phyloP scores from a whole-genome alignment of 1,139 yeast genomes.

The Starmera stellimalicola region DNA sequence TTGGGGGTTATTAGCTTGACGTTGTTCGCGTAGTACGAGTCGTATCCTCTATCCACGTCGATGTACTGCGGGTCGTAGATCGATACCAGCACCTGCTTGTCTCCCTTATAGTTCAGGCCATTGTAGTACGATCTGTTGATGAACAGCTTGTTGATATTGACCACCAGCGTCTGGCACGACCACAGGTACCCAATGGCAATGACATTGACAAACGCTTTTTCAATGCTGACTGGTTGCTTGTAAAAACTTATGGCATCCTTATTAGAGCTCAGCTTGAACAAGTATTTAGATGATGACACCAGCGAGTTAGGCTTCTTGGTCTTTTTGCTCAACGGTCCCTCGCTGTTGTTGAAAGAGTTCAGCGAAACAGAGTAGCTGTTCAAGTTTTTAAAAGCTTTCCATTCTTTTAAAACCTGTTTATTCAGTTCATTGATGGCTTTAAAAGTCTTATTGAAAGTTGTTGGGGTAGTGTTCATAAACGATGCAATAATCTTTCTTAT shows the following conservation, averaged over 20 bases:
- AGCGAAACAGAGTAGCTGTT: not conserved
- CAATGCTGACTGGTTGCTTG: constrained; percentile 13
- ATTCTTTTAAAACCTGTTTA: constrained; percentile 13
- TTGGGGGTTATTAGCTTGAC: not conserved
- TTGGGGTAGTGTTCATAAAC: constrained; percentile 11
- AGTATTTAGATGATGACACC: constrained; percentile 7
- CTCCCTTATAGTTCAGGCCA: constrained; percentile 1
- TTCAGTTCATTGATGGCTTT: constrained; percentile 8
- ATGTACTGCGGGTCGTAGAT: constrained; percentile 19
- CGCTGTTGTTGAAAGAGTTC: not conserved
- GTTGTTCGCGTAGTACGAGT: not conserved
- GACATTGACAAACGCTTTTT: constrained; percentile 7
- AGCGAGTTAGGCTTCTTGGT: constrained; percentile 9
- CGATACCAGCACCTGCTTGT: constrained; percentile 10
- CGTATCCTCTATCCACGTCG: constrained; percentile 2
- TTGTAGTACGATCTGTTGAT: constrained; percentile 6
- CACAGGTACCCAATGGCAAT: constrained; percentile 16
- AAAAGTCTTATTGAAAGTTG: constrained; percentile 1
- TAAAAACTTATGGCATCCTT: constrained; percentile 11
- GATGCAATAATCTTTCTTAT: constrained; percentile 16
- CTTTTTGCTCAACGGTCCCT: constrained; percentile 6
- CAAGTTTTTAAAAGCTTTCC: constrained; percentile 11
- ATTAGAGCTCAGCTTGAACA: not conserved
- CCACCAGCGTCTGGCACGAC: constrained; percentile 18
- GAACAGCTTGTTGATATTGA: constrained; percentile 13